phyloP scores from a whole-genome alignment of 1,284 basidiomycete species.

The Mrakiaceae sp. region DNA sequence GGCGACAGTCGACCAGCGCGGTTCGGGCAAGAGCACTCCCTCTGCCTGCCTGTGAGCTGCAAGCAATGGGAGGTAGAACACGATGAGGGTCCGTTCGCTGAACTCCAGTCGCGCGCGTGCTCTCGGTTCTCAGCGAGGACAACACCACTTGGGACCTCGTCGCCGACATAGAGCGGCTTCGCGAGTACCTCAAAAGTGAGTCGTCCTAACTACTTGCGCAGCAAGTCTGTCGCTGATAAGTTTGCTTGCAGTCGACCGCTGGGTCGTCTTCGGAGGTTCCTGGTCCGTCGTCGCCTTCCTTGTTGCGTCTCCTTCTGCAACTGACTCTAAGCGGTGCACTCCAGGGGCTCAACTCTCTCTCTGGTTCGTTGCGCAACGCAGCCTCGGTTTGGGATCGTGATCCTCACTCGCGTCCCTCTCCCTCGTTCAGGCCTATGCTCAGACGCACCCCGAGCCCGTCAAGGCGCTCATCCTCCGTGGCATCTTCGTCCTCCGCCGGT shows the following conservation, averaged over 20 bases:
- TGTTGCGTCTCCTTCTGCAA: background rate
- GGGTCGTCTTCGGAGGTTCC: conserved; percentile 85
- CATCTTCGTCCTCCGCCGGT: conserved; percentile 75
- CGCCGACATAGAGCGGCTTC: conserved; percentile 71
- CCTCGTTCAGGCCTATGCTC: conserved; percentile 10
- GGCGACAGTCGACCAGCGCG: conserved; percentile 60
- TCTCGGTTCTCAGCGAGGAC: conserved; percentile 26
- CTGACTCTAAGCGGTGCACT: too few relatives aligned
- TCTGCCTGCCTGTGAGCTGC: conserved; percentile 45
- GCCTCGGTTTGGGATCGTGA: conserved; percentile 58
- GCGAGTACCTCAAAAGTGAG: conserved; percentile 48
- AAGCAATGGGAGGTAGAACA: conserved; percentile 55
- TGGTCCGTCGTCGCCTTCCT: conserved; percentile 47
- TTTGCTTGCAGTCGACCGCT: conserved; percentile 48
- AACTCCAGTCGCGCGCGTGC: too few relatives aligned
- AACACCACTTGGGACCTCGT: conserved; percentile 96
- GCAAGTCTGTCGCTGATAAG: too few relatives aligned
- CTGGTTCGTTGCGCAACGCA: conserved; percentile 30
- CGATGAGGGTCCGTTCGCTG: conserved; percentile 56
- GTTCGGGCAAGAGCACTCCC: conserved; percentile 74
- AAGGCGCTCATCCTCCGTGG: conserved; percentile 75
- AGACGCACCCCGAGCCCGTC: conserved; percentile 70
- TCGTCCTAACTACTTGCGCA: too few relatives aligned
- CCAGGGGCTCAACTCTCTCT: conserved; percentile 77
- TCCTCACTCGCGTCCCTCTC: background rate